Percentiles rank a stretch among this genome's conserved stretches.
Conservation (phyloP, 2,329 filamentous ascomycete species). For the Venturia nashicola region DNA sequence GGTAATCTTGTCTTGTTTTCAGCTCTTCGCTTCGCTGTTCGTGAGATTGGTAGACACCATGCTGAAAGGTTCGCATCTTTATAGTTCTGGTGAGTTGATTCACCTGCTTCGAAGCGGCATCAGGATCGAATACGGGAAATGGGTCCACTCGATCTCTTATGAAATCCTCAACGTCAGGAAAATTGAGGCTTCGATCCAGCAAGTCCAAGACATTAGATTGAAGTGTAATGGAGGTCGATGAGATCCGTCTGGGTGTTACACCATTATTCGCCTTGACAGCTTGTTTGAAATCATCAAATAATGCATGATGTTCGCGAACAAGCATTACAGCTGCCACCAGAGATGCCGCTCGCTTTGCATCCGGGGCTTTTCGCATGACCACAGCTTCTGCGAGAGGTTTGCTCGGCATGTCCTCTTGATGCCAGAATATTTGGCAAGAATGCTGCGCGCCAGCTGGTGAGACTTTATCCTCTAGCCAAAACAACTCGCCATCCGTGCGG, state of each 20-base stretch:
- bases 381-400: slow-evolving; percentile 19
- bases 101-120: neutral
- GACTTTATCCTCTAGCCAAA: neutral
- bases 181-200: neutral
- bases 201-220: neutral
- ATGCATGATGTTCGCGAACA: slow-evolving; percentile 19
- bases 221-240: neutral
- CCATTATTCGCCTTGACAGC: slow-evolving; percentile 21
- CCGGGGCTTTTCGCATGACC: neutral
- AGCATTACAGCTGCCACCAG: slow-evolving; percentile 25
- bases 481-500: neutral
- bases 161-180: neutral
- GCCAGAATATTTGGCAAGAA: slow-evolving; percentile 10
- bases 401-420: slow-evolving; percentile 18
- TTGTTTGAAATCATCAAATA: slow-evolving; percentile 22
- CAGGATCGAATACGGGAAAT: neutral
- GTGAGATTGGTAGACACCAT: neutral
- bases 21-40: slow-evolving; percentile 11
- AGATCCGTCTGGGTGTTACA: slow-evolving; percentile 20
- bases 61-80: neutral
- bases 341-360: slow-evolving; percentile 16
- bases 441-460: slow-evolving; percentile 12
- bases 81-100: neutral
- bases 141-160: neutral
- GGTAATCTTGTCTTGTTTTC: slow-evolving; percentile 13